These are phyloP conservation scores for Clonostachys rosea DNA, from an alignment of 2,329 filamentous ascomycete species.

Conservation along the genomic window DNA sequence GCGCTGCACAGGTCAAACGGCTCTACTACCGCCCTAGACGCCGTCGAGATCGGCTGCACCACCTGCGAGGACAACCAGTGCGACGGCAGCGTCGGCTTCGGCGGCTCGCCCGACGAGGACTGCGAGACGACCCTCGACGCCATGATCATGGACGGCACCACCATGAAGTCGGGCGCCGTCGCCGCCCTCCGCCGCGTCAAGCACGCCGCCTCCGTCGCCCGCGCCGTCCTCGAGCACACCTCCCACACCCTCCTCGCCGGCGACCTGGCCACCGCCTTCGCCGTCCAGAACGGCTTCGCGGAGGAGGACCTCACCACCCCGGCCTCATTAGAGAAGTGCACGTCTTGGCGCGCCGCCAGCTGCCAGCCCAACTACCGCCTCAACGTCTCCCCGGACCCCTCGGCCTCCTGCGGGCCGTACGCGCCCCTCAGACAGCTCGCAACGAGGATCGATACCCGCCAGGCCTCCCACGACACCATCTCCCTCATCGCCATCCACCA, in stretches of 20 bases:
- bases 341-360: conserved; percentile 28
- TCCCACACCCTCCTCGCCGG: conserved; percentile 46
- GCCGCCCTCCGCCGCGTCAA: conserved; percentile 42
- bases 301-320: conserved; percentile 36
- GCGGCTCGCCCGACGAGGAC: conserved; percentile 48
- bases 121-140: conserved; percentile 56
- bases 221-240: conserved; percentile 45
- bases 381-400: conserved; percentile 37
- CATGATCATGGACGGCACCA: conserved; percentile 52
- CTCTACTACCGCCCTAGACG: conserved; percentile 35
- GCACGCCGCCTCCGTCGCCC: conserved; percentile 43
- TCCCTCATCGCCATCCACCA: conserved; percentile 42
- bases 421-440: conserved; percentile 14
- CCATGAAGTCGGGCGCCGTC: conserved; percentile 49
- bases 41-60: conserved; percentile 44
- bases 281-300: conserved; percentile 42
- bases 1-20: conserved; percentile 19
- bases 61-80: conserved; percentile 48
- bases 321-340: conserved; percentile 31
- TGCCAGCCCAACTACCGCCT: conserved; percentile 49
- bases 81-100: conserved; percentile 49
- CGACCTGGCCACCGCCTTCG: conserved; percentile 48
- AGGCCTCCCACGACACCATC: conserved; percentile 45
- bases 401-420: conserved; percentile 41
- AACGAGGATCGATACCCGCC: conserved; percentile 6